Base-by-base conservation (phyloP, 1,284 basidiomycete genomes). In the Ceratobasidium papillatum region DNA sequence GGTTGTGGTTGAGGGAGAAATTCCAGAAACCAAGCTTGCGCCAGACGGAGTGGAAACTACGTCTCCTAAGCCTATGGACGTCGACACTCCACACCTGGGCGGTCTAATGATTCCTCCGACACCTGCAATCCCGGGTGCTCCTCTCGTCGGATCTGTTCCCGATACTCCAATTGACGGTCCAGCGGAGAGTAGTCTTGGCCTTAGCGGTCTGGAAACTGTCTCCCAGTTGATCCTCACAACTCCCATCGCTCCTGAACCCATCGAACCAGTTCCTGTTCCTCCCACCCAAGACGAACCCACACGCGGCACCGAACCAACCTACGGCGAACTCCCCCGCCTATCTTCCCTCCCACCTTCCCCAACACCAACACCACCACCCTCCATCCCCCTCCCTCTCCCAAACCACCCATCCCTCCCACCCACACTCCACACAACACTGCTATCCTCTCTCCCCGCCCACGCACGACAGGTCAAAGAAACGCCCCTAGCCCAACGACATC, bases 1-100 rank as follows among this genome's bases (percentile, higher is more conserved):
- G 84, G 80, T 75, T 94, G 95, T 83, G 94, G 95, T 82, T 12
- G 45, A 9, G 25, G 8, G 19, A 56, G 27, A 27, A n/a, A 27
- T 5, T 36, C 19, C 12, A 36, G 27, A 41, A 14, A 22, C 14
- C 19, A 5, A 11, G n/a, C 3, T 22, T 49, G 45, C 34, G 3
- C 61, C 36, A 3, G 64, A 51, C 17, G 64, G 3, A 66, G 22
- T 30, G 0, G 64, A 52, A 36, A 9, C 43, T 49, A 8, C 38
- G 43, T 45, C 36, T 32, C 27, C 61, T 30, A 19, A 3, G 41
- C 43, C 61, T 14, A 63, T 63, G 61, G 61, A 45, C 1, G 25
- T 63, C 17, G 61, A 63, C 27, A 32, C 61, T 14, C 8, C 54
- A 9, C 14, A 34, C 32, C 8, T 36, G 30, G 30, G 45, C 3